phyloP scores from a whole-genome alignment of 2,329 filamentous ascomycete species.

The Dactylellina sp. region DNA sequence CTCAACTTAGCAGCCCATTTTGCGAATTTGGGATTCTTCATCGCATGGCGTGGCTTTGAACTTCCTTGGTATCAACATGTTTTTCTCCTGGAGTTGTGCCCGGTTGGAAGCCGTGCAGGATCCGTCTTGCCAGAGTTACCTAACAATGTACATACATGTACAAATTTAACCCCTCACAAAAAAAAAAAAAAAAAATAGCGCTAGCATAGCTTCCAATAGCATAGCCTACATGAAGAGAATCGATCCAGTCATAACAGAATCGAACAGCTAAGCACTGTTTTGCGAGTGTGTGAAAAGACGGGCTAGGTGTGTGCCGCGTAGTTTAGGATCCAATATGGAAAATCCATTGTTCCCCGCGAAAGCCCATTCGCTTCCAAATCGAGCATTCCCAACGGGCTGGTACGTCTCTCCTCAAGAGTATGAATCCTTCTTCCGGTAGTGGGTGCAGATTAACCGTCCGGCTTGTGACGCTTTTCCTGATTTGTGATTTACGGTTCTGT shows the following conservation, averaged over 20 bases:
- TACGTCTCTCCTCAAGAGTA: too few species aligned
- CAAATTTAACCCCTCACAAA: conserved; percentile 1
- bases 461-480: conserved; percentile 18
- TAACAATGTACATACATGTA: background rate
- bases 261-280: conserved; percentile 37
- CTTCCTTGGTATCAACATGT: too few species aligned
- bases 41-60: conserved; percentile 10
- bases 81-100: conserved; percentile 10
- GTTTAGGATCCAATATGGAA: conserved; percentile 40
- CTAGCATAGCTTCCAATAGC: conserved; percentile 9
- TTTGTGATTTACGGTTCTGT: background rate
- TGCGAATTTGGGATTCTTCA: conserved; percentile 4
- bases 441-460: conserved; percentile 4
- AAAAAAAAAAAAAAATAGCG: background rate
- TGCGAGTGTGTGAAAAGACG: background rate
- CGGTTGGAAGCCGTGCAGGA: conserved; percentile 46
- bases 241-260: conserved; percentile 32
- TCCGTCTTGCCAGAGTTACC: conserved; percentile 19
- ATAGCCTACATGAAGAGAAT: conserved; percentile 9
- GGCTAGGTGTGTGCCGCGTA: conserved; percentile 13
- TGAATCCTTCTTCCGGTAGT: conserved; percentile 1
- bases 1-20: background rate
- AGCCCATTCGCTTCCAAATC: conserved; percentile 16
- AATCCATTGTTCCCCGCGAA: conserved; percentile 10
- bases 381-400: background rate